phyloP scores from a whole-genome alignment of 768 basidiomycete species.

The Boletus reticuloceps region DNA sequence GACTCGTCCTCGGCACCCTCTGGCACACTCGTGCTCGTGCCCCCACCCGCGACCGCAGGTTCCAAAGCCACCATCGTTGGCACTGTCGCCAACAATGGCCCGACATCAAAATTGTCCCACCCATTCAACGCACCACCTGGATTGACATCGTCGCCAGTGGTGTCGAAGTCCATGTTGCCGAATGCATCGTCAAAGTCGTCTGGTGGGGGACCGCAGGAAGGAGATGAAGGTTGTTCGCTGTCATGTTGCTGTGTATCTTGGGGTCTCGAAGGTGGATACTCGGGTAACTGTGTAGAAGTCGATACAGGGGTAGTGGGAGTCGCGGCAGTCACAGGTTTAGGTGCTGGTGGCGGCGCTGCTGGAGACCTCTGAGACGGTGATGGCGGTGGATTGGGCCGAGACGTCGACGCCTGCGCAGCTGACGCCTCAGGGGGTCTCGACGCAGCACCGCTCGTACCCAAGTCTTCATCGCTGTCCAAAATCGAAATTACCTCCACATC shows the following conservation, averaged over 20 bases:
- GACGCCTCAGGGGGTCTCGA: neutral
- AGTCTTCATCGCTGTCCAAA: conserved; percentile 25
- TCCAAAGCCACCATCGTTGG: neutral
- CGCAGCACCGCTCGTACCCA: neutral
- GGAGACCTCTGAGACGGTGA: neutral
- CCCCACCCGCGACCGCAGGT: neutral
- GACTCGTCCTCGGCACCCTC: neutral
- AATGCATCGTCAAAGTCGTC: conserved; percentile 17
- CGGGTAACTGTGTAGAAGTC: neutral
- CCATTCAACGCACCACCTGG: neutral
- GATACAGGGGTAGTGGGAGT: neutral
- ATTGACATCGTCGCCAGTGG: neutral
- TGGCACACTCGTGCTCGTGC: neutral
- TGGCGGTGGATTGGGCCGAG: neutral
- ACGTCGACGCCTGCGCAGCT: neutral
- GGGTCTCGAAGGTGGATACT: neutral
- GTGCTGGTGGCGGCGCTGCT: neutral
- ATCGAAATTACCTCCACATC: conserved; percentile 28
- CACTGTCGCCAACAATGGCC: neutral
- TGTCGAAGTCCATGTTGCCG: conserved; percentile 10
- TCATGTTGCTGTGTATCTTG: neutral
- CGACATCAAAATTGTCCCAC: conserved; percentile 11
- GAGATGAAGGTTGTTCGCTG: neutral
- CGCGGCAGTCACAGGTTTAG: neutral
- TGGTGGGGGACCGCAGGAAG: conserved; percentile 2